Evolutionary conservation across 1,139 yeast genomes (phyloP), one percentile per base, ranked within the genome.

Genomic region (Pichia sp.): DNA sequence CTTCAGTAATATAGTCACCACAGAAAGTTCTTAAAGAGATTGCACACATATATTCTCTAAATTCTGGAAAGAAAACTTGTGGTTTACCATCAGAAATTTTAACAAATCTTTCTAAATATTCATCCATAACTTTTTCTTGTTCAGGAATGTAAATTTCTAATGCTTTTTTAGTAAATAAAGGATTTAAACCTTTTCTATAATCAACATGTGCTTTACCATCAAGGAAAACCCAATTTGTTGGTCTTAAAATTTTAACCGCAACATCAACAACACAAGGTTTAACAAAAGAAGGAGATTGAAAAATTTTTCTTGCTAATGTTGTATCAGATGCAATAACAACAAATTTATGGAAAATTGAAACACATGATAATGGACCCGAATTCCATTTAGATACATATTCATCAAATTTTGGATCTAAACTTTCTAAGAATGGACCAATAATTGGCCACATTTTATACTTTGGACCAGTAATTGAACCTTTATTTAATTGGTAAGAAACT

Each of bases 251-350:
- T 73, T 91, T 93, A 60, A 83, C 76, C 25, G 98, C 99, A 52
- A 90, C 98, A 67, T 93, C 99, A 58, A 93, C 99, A 56, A 93
- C 96, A 74, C 99, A 93, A 9, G 99, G 99, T 69, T 90, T 90
- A 55, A 89, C 97, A 66, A 77, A 93, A 54, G 81, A 77, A 38
- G 97, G 96, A 31, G 96, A 83, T 63, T 82, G 84, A 62, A 93
- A 77, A 56, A 90, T 84, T 66, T 93, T 93, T 70, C 98, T 81
- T 29, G 97, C 87, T 60, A 93, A 76, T 62, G 91, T 98, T 65
- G 96, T 82, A 42, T 87, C 78, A 10, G 96, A 84, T 13, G 97
- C 98, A 71, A 93, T 90, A 53, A 93, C 95, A 48, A 93, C 99
- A 67, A 93, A 93, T 73, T 93, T 91, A 75, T 93, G 99, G 79